A percentile compares a stretch with the other conserved stretches of the same genome.
Conservation (phyloP, 148 eudicot species). For the Chenopodium formosanum region DNA sequence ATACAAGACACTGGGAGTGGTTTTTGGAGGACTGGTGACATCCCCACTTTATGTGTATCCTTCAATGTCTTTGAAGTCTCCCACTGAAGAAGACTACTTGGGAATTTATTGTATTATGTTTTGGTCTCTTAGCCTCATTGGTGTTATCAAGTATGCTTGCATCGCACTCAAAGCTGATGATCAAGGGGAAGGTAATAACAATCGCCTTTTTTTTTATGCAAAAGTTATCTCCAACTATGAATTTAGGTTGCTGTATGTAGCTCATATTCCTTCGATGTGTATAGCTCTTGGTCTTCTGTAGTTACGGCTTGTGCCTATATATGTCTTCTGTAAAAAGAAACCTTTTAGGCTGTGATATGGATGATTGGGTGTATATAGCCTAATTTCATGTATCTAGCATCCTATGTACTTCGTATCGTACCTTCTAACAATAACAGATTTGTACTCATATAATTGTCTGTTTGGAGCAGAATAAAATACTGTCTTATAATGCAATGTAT, state of each 20-base stretch:
- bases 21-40: slow-evolving; percentile 66
- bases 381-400: too few species aligned
- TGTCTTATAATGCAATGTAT: background rate
- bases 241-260: background rate
- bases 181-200: slow-evolving; percentile 64
- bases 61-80: slow-evolving; percentile 55
- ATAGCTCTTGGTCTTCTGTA: background rate
- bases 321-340: background rate
- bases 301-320: background rate
- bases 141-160: slow-evolving; percentile 57
- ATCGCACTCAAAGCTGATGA: slow-evolving; percentile 67
- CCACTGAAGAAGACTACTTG: slow-evolving; percentile 62
- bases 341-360: background rate
- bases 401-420: too few species aligned
- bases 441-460: background rate
- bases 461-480: background rate
- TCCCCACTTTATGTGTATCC: slow-evolving; percentile 71
- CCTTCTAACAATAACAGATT: too few species aligned
- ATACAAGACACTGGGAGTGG: slow-evolving; percentile 61
- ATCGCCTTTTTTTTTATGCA: background rate
- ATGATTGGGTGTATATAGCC: too few species aligned
- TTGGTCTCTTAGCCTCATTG: slow-evolving; percentile 69
- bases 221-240: background rate
- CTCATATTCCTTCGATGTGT: too few species aligned
- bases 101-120: slow-evolving; percentile 68